phyloP scores from a whole-genome alignment of 2,329 filamentous ascomycete genomes.

The Stylonectria norvegica region DNA sequence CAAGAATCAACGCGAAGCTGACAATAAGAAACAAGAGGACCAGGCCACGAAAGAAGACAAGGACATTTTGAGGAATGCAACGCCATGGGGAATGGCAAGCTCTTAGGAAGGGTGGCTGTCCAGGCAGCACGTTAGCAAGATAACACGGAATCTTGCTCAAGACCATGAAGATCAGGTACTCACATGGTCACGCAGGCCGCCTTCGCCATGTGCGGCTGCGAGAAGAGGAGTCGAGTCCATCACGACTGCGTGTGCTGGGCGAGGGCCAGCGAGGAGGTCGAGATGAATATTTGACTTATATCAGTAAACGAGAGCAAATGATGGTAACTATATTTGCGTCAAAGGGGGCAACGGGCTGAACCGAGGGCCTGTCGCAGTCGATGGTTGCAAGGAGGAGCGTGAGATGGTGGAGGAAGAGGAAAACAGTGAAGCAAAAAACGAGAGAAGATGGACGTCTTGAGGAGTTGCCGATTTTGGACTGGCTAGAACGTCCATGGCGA shows the following conservation, averaged over 20 bases:
- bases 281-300: not conserved
- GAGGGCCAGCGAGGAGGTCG: not conserved
- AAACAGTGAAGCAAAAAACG: too few relatives aligned
- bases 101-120: conserved; percentile 49
- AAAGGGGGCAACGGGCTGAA: too few relatives aligned
- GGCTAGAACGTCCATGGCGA: too few relatives aligned
- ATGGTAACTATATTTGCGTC: too few relatives aligned
- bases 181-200: conserved; percentile 36
- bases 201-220: conserved; percentile 31
- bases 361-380: too few relatives aligned
- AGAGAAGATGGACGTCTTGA: too few relatives aligned
- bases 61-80: conserved; percentile 42
- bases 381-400: too few relatives aligned
- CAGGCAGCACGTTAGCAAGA: conserved; percentile 11
- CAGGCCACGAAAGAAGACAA: conserved; percentile 42
- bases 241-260: not conserved
- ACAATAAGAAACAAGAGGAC: conserved; percentile 43
- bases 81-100: conserved; percentile 51
- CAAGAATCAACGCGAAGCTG: conserved; percentile 39
- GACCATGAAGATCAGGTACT: conserved; percentile 5
- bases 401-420: too few relatives aligned
- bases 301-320: too few relatives aligned
- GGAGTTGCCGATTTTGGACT: too few relatives aligned
- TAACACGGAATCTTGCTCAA: not conserved
- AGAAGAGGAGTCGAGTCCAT: conserved; percentile 38